These are phyloP conservation scores for Bruguiera sexangula DNA, from an alignment of 345 rosid genomes.

Conservation along the genomic window DNA sequence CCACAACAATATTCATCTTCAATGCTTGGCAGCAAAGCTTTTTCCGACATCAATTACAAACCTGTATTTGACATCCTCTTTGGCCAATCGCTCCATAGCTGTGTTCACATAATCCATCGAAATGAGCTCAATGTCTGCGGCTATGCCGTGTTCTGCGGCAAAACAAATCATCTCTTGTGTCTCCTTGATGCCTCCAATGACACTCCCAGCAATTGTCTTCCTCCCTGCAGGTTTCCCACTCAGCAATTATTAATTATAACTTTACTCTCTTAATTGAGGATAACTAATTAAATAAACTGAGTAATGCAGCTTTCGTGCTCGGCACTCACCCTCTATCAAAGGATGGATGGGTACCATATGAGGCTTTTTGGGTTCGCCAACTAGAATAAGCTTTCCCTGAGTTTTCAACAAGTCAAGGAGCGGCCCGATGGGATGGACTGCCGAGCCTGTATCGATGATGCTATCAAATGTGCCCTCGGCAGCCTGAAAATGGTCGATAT, in stretches of 20 bases:
- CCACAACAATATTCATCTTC: too few species aligned
- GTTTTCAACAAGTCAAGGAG: slow-evolving; percentile 21
- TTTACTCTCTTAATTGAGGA: too few species aligned
- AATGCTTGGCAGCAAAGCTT: not conserved
- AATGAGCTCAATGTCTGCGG: slow-evolving; percentile 19
- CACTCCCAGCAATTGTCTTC: slow-evolving; percentile 17
- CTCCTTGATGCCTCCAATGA: slow-evolving; percentile 30
- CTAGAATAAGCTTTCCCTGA: slow-evolving; percentile 22
- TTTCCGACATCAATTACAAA: slow-evolving; percentile 33
- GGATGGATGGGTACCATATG: not conserved
- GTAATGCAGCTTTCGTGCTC: too few species aligned
- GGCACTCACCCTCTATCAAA: not conserved
- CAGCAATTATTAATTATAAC: too few species aligned
- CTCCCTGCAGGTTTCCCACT: slow-evolving; percentile 15
- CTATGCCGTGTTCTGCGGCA: slow-evolving; percentile 12
- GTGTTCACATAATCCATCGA: slow-evolving; percentile 26
- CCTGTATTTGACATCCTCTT: slow-evolving; percentile 22
- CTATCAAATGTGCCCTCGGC: slow-evolving; percentile 31
- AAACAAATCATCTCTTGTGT: slow-evolving; percentile 27
- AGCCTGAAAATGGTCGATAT: slow-evolving; percentile 11
- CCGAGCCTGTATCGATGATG: slow-evolving; percentile 28
- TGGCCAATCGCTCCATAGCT: not conserved
- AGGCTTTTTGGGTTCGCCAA: slow-evolving; percentile 15
- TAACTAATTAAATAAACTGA: too few species aligned
- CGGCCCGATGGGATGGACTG: slow-evolving; percentile 15